phyloP scores from a whole-genome alignment of 805 yeast species.

The Maudiozyma turicensis region DNA sequence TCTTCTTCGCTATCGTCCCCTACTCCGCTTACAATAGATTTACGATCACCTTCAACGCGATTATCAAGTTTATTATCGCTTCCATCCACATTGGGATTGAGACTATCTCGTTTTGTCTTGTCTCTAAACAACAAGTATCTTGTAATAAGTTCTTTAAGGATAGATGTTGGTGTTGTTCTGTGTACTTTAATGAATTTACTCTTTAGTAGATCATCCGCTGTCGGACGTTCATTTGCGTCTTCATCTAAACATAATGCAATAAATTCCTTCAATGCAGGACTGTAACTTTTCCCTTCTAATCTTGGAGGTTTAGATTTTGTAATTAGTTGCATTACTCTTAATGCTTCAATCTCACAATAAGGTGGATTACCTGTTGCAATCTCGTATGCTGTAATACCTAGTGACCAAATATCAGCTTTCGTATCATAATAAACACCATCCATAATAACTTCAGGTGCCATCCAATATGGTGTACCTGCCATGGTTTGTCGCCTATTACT shows the following conservation, averaged over 20 bases:
- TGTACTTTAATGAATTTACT: slow-evolving; percentile 61
- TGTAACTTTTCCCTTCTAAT: slow-evolving; percentile 79
- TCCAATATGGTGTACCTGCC: slow-evolving; percentile 97
- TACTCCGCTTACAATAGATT: neutral
- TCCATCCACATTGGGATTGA: slow-evolving; percentile 13
- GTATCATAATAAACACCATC: slow-evolving; percentile 83
- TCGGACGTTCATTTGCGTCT: slow-evolving; percentile 77
- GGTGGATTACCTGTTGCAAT: slow-evolving; percentile 98
- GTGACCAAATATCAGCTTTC: slow-evolving; percentile 95
- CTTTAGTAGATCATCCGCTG: slow-evolving; percentile 75
- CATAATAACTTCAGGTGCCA: slow-evolving; percentile 97
- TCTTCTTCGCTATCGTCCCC: slow-evolving; percentile 18
- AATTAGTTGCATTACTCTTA: slow-evolving; percentile 88
- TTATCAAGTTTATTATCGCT: slow-evolving; percentile 2
- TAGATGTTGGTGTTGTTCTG: slow-evolving; percentile 47
- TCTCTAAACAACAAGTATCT: slow-evolving; percentile 71
- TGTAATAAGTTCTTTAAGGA: slow-evolving; percentile 64
- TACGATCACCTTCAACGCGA: neutral
- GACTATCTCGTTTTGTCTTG: slow-evolving; percentile 43
- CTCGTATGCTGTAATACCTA: slow-evolving; percentile 90
- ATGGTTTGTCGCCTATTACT: slow-evolving; percentile 80
- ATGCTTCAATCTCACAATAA: slow-evolving; percentile 87
- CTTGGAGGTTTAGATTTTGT: slow-evolving; percentile 92
- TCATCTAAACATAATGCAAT: slow-evolving; percentile 91
- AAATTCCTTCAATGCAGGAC: slow-evolving; percentile 69